Evolutionary conservation across 2,329 filamentous ascomycete genomes (phyloP).

Genomic region (Zymoseptoria crescenta): DNA sequence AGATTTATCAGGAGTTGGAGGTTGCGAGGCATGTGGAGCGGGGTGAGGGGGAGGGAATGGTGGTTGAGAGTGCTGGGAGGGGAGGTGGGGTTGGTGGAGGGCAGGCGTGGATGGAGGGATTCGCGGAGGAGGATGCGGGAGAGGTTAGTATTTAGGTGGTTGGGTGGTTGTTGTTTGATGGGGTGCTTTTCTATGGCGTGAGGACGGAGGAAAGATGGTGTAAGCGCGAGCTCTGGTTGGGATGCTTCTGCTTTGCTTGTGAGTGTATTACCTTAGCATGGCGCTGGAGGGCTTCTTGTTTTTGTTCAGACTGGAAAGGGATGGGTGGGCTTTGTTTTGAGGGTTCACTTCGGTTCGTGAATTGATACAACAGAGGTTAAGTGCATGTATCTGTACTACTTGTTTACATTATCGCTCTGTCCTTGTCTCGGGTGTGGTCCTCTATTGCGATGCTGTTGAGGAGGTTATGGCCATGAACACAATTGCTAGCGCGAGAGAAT

Average conservation of each 20-base stretch:
- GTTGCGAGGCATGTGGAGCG: slow-evolving; percentile 58
- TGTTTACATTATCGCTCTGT: neutral
- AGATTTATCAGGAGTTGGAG: slow-evolving; percentile 76
- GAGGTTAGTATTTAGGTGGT: slow-evolving; percentile 12
- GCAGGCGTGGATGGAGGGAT: slow-evolving; percentile 10
- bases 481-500: too few species aligned
- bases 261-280: slow-evolving; percentile 12
- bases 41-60: slow-evolving; percentile 66
- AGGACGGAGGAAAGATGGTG: neutral
- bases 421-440: too few species aligned
- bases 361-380: neutral
- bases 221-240: neutral
- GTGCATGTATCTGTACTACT: neutral
- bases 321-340: neutral
- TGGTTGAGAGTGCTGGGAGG: slow-evolving; percentile 67
- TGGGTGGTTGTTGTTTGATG: neutral
- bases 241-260: neutral
- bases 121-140: slow-evolving; percentile 14
- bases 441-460: too few species aligned
- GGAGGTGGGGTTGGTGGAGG: slow-evolving; percentile 53
- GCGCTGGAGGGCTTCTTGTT: slow-evolving; percentile 10
- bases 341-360: neutral
- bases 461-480: too few species aligned
- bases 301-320: neutral
- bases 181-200: neutral